Evolutionary conservation across 176 grass and related monocot species (phyloP).

Genomic region (Bromus sterilis): DNA sequence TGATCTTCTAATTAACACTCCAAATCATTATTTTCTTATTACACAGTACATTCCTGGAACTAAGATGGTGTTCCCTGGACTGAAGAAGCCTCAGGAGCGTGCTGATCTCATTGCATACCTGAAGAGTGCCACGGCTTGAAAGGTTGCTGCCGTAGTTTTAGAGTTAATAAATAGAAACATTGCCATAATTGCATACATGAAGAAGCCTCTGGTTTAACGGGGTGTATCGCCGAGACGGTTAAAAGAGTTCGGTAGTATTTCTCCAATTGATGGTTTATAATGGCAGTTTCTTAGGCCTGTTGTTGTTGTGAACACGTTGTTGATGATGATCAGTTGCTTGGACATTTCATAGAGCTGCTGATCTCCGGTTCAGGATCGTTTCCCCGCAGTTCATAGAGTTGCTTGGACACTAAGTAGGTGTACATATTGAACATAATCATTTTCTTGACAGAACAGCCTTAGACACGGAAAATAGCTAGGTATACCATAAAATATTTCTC

Average conservation of each 20-base stretch:
- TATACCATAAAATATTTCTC: neutral
- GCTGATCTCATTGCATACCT: conserved; percentile 60
- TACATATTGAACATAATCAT: neutral
- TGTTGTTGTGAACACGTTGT: neutral
- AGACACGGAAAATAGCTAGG: neutral
- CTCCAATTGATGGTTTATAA: neutral
- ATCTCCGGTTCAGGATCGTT: no score
- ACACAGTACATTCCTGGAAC: conserved; percentile 67
- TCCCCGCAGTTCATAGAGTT: no score
- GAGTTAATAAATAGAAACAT: neutral
- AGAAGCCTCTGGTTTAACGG: neutral
- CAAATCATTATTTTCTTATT: neutral
- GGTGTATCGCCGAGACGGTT: neutral
- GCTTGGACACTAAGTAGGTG: neutral
- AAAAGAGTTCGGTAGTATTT: neutral
- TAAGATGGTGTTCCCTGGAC: conserved; percentile 68
- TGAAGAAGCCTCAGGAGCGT: conserved; percentile 74
- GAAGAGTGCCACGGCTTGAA: conserved; percentile 34
- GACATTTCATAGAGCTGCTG: no score
- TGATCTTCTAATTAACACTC: neutral
- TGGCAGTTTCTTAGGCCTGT: neutral
- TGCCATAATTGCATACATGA: no score
- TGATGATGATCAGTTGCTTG: neutral
- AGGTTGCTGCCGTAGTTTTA: neutral
- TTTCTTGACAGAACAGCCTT: neutral